Evolutionary conservation across 345 rosid genomes (phyloP), one percentile per base, ranked within the genome.

Genomic region (Excoecaria agallocha): DNA sequence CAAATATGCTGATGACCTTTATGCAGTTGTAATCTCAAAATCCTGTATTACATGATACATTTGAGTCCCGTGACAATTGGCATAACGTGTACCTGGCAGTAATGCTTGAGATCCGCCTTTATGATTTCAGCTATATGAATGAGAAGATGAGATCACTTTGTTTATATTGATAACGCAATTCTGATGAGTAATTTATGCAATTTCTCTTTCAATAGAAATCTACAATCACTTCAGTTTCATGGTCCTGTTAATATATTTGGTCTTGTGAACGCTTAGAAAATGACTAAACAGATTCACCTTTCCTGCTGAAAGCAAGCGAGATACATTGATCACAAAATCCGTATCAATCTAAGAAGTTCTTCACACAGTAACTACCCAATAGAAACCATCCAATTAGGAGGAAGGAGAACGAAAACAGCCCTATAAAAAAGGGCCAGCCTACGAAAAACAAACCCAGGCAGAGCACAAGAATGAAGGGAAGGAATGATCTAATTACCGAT

Each of bases 361-460:
- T 87, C 76, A 84, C 20, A 71, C 89, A 93, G 71, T 93, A 96
- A 48, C 86, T 86, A 74, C 87, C 88, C 78, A 86, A 56, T 55
- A 91, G 56, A 80, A 82, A 96, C 97, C 99, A 96, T 16, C 79
- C 84, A 0, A 91, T 4, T 9, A 93, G 90, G 58, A 96, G 86
- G 12, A 89, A 12, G 12, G 91, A 81, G 68, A 96, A 82, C 0
- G 87, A 90, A 60, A 88, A 72, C 16, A 96, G 84, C 17, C 95
- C 99, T 6, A 93, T 81, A 69, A 90, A 5, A 83, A 93, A 93
- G 0, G 96, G 90, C 99, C 97, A 96, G 17, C 98, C 97, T 0
- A 86, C 92, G 3, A 89, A 72, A 0, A 60, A 15, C 0, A 93
- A 25, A 22, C 99, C 98, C 12, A 83, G 57, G 76, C 80, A 81